Conservation (phyloP, 805 yeast species). For the Cyberlindnera euphorbiae region DNA sequence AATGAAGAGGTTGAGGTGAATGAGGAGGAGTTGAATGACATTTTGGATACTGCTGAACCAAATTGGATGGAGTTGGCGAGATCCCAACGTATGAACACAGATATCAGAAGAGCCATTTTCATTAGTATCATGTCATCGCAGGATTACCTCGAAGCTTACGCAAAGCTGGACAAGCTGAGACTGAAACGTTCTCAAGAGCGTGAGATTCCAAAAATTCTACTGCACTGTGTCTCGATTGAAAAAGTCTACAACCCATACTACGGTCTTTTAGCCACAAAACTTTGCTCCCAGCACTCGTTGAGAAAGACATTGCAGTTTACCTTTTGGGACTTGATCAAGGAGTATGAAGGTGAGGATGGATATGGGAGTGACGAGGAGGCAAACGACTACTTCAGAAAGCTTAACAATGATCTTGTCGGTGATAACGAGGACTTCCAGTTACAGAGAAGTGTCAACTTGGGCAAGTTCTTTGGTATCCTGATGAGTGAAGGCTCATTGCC, state of each 20-base stretch:
- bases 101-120: constrained; percentile 88
- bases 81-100: constrained; percentile 91
- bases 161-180: constrained; percentile 73
- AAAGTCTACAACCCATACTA: constrained; percentile 86
- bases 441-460: constrained; percentile 62
- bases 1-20: constrained; percentile 18
- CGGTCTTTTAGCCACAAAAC: constrained; percentile 68
- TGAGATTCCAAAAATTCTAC: constrained; percentile 79
- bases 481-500: constrained; percentile 71
- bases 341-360: constrained; percentile 52
- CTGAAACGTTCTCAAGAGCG: constrained; percentile 76
- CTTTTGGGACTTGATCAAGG: constrained; percentile 81
- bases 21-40: constrained; percentile 17
- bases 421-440: constrained; percentile 51
- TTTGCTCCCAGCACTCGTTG: constrained; percentile 69
- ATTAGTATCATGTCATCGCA: constrained; percentile 93
- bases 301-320: constrained; percentile 84
- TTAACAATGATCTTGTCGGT: constrained; percentile 29
- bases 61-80: constrained; percentile 87
- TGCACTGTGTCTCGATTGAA: constrained; percentile 85
- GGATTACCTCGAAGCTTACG: constrained; percentile 84
- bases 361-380: constrained; percentile 31
- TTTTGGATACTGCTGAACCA: constrained; percentile 37
- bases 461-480: constrained; percentile 74
- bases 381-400: constrained; percentile 26